Evolutionary conservation across 2,329 filamentous ascomycete species (phyloP), one percentile per base, ranked within the genome.

Genomic region (Didymella segeticola): DNA sequence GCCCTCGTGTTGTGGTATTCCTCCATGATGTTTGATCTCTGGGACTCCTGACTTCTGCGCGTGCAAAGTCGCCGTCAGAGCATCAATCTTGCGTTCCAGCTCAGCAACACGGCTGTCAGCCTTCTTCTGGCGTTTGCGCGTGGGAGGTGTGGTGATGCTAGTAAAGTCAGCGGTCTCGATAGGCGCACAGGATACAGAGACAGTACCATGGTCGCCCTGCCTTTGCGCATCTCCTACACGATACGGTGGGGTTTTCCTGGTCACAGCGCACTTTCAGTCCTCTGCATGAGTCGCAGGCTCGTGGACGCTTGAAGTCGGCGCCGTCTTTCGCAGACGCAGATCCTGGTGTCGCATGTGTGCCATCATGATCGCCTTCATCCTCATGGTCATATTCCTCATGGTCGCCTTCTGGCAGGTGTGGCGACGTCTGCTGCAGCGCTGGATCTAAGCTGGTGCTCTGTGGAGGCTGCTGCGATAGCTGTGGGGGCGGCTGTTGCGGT

Each of bases 81-180:
- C 90, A 78, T 96, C 91, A 60, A 96, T 93, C 79, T 96, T 96
- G 80, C 89, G 91, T 79, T 96, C 92, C 45, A 97, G 81, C 78
- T 96, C 92, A 8, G 91, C 89, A 11, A 97, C 92, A 45, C 91
- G 83, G 61, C 86, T 93, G 72, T 96, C 93, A 47, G 90, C 92
- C 80, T 96, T 96, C 80, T 93, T 96, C 78, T 93, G 90, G 37
- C 92, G 83, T 77, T 96, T 96, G 33, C 91, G 77, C 12, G 81
- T 86, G 0, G 85, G 90, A 58, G 86, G 85, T 1, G 91, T 96
- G 57, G 73, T 76, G 43, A 75, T 68, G 57, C 69, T 65, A 25
- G 12, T 11, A 33, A 10, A 29, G 50, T 60, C 26, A 62, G 53
- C 20, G n/a, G 15, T 5, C 11, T 23, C 11, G 4, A 8, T 9